Evolutionary conservation across 148 eudicot genomes (phyloP).

Genomic region (Chenopodium album): DNA sequence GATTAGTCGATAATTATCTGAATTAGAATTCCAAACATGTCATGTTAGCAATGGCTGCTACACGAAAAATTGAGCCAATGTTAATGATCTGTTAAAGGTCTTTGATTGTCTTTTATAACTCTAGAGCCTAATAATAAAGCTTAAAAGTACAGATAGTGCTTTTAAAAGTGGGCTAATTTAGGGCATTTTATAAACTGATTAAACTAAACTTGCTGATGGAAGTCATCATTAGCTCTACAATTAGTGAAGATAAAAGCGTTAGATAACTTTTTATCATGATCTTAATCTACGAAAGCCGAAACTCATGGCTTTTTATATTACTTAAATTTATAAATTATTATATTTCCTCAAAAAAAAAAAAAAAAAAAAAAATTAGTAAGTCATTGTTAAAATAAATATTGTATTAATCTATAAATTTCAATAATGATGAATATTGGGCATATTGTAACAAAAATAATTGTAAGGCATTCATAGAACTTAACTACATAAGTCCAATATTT

Average conservation of each 20-base stretch:
- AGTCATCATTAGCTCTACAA: conserved; percentile 14
- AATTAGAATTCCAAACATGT: neutral
- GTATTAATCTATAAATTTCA: no score
- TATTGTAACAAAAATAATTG: no score
- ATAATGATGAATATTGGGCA: neutral
- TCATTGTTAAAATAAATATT: no score
- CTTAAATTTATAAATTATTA: neutral
- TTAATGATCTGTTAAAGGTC: neutral
- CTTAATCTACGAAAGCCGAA: conserved; percentile 16
- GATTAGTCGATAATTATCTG: neutral
- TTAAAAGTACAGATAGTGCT: neutral
- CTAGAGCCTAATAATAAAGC: neutral
- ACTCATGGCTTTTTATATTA: conserved; percentile 18
- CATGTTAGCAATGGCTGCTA: neutral
- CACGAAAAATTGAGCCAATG: neutral
- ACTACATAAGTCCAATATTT: neutral
- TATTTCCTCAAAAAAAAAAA: no score
- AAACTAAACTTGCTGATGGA: neutral
- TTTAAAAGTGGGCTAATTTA: neutral
- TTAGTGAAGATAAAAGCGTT: conserved; percentile 9
- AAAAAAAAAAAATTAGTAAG: no score
- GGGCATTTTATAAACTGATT: neutral
- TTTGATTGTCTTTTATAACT: neutral
- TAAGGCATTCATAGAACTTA: neutral
- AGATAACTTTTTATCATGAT: neutral